A percentile compares a stretch with the other conserved stretches of the same genome.
Conservation (phyloP, 345 rosid genomes). For the Orychophragmus violaceus region DNA sequence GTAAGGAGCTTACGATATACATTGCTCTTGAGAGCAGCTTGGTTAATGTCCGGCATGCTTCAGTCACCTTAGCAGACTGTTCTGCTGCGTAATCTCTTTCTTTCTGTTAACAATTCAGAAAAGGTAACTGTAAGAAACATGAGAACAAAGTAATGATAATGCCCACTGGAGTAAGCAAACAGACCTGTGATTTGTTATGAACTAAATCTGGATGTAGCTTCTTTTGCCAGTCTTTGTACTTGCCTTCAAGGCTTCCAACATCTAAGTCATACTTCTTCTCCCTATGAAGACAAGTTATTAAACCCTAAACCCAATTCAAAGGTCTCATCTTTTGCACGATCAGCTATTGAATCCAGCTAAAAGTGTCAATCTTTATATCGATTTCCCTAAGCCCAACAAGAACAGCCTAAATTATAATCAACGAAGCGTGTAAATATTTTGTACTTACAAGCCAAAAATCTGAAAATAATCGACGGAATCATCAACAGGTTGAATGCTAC, state of each 20-base stretch:
- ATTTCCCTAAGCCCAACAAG: background rate
- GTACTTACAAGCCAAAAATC: constrained; percentile 70
- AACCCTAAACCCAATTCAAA: constrained; percentile 13
- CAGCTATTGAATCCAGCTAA: background rate
- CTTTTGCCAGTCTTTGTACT: constrained; percentile 88
- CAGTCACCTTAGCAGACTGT: constrained; percentile 79
- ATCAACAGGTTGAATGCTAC: constrained; percentile 76
- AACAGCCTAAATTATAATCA: background rate
- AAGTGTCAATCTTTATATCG: background rate
- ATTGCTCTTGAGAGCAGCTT: constrained; percentile 63
- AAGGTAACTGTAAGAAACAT: background rate
- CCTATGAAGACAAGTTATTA: constrained; percentile 30
- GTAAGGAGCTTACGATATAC: constrained; percentile 59
- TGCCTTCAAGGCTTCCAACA: constrained; percentile 53
- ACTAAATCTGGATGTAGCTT: constrained; percentile 95
- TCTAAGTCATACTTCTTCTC: constrained; percentile 60
- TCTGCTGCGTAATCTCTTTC: constrained; percentile 82
- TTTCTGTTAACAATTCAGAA: constrained; percentile 31
- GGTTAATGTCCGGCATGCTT: constrained; percentile 68
- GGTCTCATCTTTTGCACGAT: background rate
- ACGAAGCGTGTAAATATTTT: background rate
- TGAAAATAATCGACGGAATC: constrained; percentile 68
- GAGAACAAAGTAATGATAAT: background rate
- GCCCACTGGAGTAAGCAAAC: background rate
- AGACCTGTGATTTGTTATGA: constrained; percentile 86